These are phyloP conservation scores for Vitis hybrid DNA, from an alignment of 177 flowering plant species.

Conservation along the genomic window DNA sequence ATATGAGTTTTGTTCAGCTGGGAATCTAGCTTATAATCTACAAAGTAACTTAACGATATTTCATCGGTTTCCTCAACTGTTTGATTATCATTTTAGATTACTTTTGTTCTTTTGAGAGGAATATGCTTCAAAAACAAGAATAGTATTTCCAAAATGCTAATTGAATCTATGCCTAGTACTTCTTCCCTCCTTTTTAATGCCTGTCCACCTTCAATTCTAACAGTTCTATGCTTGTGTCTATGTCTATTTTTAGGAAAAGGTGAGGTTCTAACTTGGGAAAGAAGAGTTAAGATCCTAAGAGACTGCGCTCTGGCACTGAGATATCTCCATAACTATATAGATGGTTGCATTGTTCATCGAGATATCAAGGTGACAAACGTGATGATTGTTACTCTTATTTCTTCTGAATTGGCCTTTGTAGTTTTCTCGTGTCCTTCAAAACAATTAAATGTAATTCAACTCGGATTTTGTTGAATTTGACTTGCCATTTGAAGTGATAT, in stretches of 20 bases:
- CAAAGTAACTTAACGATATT: slow-evolving; percentile 31
- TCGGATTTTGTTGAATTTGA: background rate
- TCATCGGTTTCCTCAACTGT: background rate
- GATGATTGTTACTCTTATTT: background rate
- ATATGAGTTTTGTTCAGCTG: slow-evolving; percentile 66
- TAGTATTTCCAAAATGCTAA: background rate
- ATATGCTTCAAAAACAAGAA: background rate
- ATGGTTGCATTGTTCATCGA: slow-evolving; percentile 75
- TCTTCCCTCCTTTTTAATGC: background rate
- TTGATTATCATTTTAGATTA: background rate
- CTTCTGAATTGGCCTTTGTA: too few relatives aligned
- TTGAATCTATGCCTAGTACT: background rate
- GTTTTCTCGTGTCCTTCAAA: too few relatives aligned
- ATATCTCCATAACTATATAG: slow-evolving; percentile 57
- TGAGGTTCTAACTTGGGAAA: slow-evolving; percentile 48
- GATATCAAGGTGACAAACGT: slow-evolving; percentile 57
- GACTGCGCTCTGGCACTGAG: slow-evolving; percentile 63
- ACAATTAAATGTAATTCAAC: too few relatives aligned
- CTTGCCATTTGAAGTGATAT: background rate
- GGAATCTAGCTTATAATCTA: slow-evolving; percentile 67
- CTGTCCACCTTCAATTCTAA: too few relatives aligned
- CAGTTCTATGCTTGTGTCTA: too few relatives aligned
- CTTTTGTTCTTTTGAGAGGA: background rate
- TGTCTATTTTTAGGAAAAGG: slow-evolving; percentile 40
- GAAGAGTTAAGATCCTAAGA: slow-evolving; percentile 60